Evolutionary conservation across 352 stramenopile genomes (phyloP), one percentile per base, ranked within the genome.

Genomic region (Pythium dissimile): DNA sequence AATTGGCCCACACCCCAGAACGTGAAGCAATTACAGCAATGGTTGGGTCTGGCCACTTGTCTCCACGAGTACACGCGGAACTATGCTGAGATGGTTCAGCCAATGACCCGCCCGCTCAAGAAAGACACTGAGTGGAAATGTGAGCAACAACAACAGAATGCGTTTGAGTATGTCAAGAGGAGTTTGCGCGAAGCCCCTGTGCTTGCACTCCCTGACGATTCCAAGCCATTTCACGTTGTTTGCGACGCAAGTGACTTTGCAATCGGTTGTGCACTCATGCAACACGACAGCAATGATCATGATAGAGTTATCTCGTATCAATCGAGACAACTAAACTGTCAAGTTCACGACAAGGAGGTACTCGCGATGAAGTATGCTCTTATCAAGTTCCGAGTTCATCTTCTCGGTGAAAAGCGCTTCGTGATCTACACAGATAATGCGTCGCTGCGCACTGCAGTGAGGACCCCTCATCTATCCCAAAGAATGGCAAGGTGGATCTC

Each of bases 101-200:
- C 59, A 1, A 16, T 66, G 23, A 32, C 54, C 6, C 35, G 45
- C 5, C 26, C 55, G 16, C 44, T 62, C 12, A 61, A 62, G 51
- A 55, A 60, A 13, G 54, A 66, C 20, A 51, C 45, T 5, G 43
- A 62, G 41, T 66, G 32, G 35, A 39, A 28, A 8, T 66, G 50
- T 15, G 34, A 60, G 3, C 39, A 27, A 8, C n/a, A 27, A 18
- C n/a, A 27, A 21, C 7, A 15, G 24, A 62, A 52, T 28, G n/a
- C 31, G 31, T 32, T 67, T 27, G 20, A 63, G n/a, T 42, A 10
- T 1, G 49, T 64, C 42, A 46, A 64, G 39, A 8, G 21, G 21
- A 59, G 53, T 18, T 38, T 68, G 1, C 37, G 48, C 3, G 54
- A 68, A 48, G 61, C 46, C 13, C 54, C 54, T 24, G 21, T 68